Percentiles rank a stretch among this genome's conserved stretches.
Evolutionary conservation across 2,329 filamentous ascomycete genomes (phyloP).

Genomic region (Venturia aucupariae): DNA sequence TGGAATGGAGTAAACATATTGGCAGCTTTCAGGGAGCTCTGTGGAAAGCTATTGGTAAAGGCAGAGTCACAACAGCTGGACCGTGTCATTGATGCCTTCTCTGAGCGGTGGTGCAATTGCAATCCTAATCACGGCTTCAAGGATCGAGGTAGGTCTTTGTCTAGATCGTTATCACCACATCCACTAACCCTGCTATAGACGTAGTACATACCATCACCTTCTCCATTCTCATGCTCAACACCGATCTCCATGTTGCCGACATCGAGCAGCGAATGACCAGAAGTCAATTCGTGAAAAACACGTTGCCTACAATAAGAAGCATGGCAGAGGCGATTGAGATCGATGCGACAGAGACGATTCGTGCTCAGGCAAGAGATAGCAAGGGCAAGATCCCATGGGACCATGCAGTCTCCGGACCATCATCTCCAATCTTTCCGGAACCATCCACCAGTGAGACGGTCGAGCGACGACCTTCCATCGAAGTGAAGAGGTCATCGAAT

Average conservation of each 20-base stretch:
- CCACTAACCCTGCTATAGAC: slow-evolving; percentile 42
- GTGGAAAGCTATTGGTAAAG: slow-evolving; percentile 69
- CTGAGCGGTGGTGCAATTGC: slow-evolving; percentile 84
- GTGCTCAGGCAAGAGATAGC: slow-evolving; percentile 19
- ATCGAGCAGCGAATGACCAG: slow-evolving; percentile 96
- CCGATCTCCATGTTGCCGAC: slow-evolving; percentile 88
- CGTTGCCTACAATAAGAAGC: slow-evolving; percentile 77
- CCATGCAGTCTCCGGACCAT: slow-evolving; percentile 8
- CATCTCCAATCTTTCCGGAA: slow-evolving; percentile 20
- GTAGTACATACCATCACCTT: slow-evolving; percentile 97
- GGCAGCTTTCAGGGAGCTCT: slow-evolving; percentile 67
- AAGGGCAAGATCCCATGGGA: slow-evolving; percentile 23
- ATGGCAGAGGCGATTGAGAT: slow-evolving; percentile 63
- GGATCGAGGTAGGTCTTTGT: slow-evolving; percentile 53
- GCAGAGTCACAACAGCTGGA: slow-evolving; percentile 97
- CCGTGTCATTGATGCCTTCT: slow-evolving; percentile 82
- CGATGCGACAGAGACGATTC: slow-evolving; percentile 43
- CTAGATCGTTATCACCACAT: background rate
- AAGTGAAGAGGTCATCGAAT: slow-evolving; percentile 25
- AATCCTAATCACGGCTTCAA: slow-evolving; percentile 93
- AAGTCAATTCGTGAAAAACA: slow-evolving; percentile 92
- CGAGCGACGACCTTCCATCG: slow-evolving; percentile 24
- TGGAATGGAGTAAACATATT: slow-evolving; percentile 76
- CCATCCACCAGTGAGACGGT: slow-evolving; percentile 27
- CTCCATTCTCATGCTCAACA: slow-evolving; percentile 89